Conservation (phyloP, 108 stramenopile genomes). For the Stephanodiscus minutulus region DNA sequence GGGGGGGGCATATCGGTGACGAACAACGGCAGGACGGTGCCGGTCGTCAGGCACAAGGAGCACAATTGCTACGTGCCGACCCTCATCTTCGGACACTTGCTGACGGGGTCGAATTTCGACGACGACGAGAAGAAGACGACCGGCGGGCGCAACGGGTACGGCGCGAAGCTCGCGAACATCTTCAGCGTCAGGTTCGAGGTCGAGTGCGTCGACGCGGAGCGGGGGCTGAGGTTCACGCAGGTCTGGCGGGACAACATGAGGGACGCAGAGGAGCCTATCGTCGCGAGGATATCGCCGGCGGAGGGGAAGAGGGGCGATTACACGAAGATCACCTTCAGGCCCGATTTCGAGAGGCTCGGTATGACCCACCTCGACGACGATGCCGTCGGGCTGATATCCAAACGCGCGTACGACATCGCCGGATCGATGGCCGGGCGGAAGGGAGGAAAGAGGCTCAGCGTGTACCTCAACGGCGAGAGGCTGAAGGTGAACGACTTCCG, state of each 20-base stretch:
- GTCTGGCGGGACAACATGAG: conserved; percentile 93
- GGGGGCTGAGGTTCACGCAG: conserved; percentile 84
- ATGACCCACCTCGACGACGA: conserved; percentile 95
- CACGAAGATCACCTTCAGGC: conserved; percentile 96
- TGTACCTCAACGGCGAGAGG: conserved; percentile 92
- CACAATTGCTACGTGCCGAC: conserved; percentile 90
- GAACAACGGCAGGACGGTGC: conserved; percentile 96
- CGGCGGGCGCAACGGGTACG: conserved; percentile 99
- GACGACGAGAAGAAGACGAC: conserved; percentile 97
- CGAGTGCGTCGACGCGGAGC: conserved; percentile 87
- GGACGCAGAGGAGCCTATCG: conserved; percentile 60
- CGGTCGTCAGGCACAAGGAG: conserved; percentile 80
- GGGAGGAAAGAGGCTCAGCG: conserved; percentile 88
- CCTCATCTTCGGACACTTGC: conserved; percentile 96
- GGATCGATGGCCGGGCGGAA: conserved; percentile 84
- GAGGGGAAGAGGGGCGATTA: conserved; percentile 89
- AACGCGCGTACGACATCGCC: conserved; percentile 98
- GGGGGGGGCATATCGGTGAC: conserved; percentile 85
- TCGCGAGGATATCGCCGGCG: conserved; percentile 63
- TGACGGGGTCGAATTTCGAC: conserved; percentile 99
- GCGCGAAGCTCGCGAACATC: conserved; percentile 99
- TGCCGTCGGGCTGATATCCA: conserved; percentile 86
- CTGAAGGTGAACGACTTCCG: conserved; percentile 88
- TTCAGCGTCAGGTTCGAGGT: conserved; percentile 85
- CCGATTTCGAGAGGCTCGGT: conserved; percentile 92